phyloP scores from a whole-genome alignment of 2,329 filamentous ascomycete genomes.

The Aschersonia sp. region DNA sequence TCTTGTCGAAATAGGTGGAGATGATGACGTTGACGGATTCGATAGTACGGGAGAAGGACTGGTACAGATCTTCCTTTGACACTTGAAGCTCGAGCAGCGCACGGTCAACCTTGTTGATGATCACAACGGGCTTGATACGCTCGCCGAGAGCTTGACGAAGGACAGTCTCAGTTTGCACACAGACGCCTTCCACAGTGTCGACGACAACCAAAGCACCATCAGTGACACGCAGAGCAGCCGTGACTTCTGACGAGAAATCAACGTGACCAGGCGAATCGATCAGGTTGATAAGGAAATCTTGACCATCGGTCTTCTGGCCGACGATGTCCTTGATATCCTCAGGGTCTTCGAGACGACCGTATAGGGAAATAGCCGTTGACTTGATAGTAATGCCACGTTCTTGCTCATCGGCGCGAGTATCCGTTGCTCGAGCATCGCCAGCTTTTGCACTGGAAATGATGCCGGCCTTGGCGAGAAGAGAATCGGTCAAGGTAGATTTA shows the following conservation, averaged over 20 bases:
- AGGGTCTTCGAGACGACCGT: constrained; percentile 63
- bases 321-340: constrained; percentile 94
- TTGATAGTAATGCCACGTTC: constrained; percentile 99
- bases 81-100: constrained; percentile 98
- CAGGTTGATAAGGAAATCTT: constrained; percentile 99
- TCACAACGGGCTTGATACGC: constrained; percentile 98
- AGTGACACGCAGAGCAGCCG: constrained; percentile 97
- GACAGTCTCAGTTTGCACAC: constrained; percentile 99
- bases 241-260: constrained; percentile 99
- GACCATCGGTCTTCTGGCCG: constrained; percentile 73
- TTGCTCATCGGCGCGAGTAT: constrained; percentile 95
- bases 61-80: constrained; percentile 97
- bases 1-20: constrained; percentile 95
- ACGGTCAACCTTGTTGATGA: constrained; percentile 99
- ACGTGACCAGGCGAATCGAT: constrained; percentile 99
- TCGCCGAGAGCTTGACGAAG: constrained; percentile 97
- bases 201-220: constrained; percentile 99
- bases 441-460: constrained; percentile 98
- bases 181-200: constrained; percentile 99
- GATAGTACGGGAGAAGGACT: constrained; percentile 98
- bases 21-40: constrained; percentile 99
- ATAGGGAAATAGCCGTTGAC: constrained; percentile 98
- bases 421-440: constrained; percentile 88
- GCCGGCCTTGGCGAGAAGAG: constrained; percentile 96
- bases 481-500: constrained; percentile 99